Percentiles rank a stretch among this genome's conserved stretches.
Evolutionary conservation across 2,329 filamentous ascomycete genomes (phyloP).

Genomic region (Periconia sp.): DNA sequence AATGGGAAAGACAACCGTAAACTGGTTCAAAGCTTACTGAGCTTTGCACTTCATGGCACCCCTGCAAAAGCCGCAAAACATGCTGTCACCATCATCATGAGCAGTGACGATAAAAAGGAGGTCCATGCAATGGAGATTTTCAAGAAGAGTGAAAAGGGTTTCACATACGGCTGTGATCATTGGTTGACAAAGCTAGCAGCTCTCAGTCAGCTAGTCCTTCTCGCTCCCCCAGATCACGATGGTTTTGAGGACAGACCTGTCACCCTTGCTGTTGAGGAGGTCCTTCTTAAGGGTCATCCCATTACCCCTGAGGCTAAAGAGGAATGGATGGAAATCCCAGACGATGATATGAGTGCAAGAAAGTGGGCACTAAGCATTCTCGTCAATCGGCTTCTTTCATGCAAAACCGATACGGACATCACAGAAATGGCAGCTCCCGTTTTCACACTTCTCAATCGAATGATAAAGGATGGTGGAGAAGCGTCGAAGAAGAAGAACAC

Average conservation of each 20-base stretch:
- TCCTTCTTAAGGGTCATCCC: constrained; percentile 71
- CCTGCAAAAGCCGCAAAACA: constrained; percentile 89
- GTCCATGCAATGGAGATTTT: constrained; percentile 86
- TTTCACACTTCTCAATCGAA: constrained; percentile 77
- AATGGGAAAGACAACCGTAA: constrained; percentile 67
- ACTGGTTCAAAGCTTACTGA: constrained; percentile 80
- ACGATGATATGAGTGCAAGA: constrained; percentile 85
- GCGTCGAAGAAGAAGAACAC: constrained; percentile 75
- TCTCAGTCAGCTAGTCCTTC: constrained; percentile 75
- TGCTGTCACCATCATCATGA: constrained; percentile 87
- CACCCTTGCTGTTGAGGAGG: constrained; percentile 75
- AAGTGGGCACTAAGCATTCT: constrained; percentile 82
- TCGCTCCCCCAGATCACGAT: constrained; percentile 75
- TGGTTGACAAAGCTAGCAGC: constrained; percentile 77
- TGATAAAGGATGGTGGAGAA: constrained; percentile 80
- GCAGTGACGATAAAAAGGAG: constrained; percentile 76
- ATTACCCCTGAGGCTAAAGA: constrained; percentile 62
- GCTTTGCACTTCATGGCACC: constrained; percentile 81
- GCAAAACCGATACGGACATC: constrained; percentile 53
- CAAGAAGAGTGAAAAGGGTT: constrained; percentile 74
- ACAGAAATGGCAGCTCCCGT: constrained; percentile 66
- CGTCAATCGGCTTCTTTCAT: constrained; percentile 80
- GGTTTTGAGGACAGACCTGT: constrained; percentile 75
- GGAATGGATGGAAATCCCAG: constrained; percentile 63
- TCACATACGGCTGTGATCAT: constrained; percentile 72